Conservation (phyloP, 257 asterid genomes). For the Lantana camara region DNA sequence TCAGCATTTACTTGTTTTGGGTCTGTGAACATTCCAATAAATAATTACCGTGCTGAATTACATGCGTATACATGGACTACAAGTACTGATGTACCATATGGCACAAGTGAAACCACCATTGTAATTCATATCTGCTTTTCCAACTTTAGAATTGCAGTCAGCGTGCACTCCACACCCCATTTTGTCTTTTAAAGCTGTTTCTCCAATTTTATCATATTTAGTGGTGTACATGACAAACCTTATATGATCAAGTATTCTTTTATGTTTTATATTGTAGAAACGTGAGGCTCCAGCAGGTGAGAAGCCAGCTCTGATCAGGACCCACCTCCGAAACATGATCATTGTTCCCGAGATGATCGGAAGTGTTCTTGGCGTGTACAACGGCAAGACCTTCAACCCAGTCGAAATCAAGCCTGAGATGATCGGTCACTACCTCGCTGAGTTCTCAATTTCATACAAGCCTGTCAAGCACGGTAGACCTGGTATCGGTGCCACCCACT, state of each 20-base stretch:
- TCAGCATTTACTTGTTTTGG: neutral
- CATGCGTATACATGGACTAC: neutral
- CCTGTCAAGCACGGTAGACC: constrained; percentile 78
- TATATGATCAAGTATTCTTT: no score
- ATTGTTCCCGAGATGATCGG: constrained; percentile 75
- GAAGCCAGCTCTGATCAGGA: constrained; percentile 64
- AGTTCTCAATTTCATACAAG: constrained; percentile 62
- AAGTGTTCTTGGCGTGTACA: constrained; percentile 62
- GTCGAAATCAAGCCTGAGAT: constrained; percentile 69
- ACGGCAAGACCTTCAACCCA: constrained; percentile 63
- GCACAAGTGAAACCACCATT: neutral
- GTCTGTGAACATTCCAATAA: neutral
- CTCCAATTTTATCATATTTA: no score
- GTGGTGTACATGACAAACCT: no score
- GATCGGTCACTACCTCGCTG: constrained; percentile 68
- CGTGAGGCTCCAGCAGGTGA: constrained; percentile 70
- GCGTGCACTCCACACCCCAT: neutral
- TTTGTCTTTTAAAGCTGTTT: no score
- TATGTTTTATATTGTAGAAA: constrained; percentile 36
- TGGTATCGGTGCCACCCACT: constrained; percentile 88
- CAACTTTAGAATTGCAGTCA: neutral
- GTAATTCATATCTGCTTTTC: neutral
- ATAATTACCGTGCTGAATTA: neutral
- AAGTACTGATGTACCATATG: neutral
- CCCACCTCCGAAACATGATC: constrained; percentile 66